Evolutionary conservation across 1,284 basidiomycete genomes (phyloP), one percentile per base, ranked within the genome.

Genomic region (Boletus smithii): DNA sequence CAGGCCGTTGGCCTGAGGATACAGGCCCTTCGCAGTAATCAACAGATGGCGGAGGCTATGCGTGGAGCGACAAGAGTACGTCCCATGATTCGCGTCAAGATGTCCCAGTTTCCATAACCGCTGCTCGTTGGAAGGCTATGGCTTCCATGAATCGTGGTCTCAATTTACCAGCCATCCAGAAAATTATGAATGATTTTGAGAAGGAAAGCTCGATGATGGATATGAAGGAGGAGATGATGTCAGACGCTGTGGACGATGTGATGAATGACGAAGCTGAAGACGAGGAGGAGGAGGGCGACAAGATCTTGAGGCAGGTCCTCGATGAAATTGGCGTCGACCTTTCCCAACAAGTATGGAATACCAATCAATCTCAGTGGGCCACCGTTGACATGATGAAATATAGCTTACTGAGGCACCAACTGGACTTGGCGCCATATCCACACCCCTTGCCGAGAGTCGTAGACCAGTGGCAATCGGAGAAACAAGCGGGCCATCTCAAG

Each of bases 151-250:
- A 98, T 67, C 80, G 90, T 44, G 90, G 89, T 30, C 80, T 99
- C 59, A 99, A 99, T 68, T 79, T 99, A 10, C 95, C 97, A 8
- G 81, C 84, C 57, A 98, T 99, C 53, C 91, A 95, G 67, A 83
- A 84, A 44, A 98, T 99, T 65, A 94, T 99, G 88, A 90, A 87
- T 59, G 95, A 99, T 41, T 99, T 99, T 59, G 95, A 99, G 73
- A 88, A 86, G 61, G 97, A 99, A 71, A 95, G 88, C 54, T 85
- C 89, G 9, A 91, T 88, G 67, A 99, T 99, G 97, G 95, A 99
- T 69, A 99, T 99, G 97, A 99, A 98, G 71, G 97, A 98, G 71
- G 95, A 97, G 68, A 97, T 99, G 89, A 99, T 99, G 95, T 91
- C 88, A 31, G 97, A 99, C 53, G 90, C 95, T 1, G 89, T 99